Conservation (phyloP, 164 flowering plant genomes). For the Saururus chinensis region DNA sequence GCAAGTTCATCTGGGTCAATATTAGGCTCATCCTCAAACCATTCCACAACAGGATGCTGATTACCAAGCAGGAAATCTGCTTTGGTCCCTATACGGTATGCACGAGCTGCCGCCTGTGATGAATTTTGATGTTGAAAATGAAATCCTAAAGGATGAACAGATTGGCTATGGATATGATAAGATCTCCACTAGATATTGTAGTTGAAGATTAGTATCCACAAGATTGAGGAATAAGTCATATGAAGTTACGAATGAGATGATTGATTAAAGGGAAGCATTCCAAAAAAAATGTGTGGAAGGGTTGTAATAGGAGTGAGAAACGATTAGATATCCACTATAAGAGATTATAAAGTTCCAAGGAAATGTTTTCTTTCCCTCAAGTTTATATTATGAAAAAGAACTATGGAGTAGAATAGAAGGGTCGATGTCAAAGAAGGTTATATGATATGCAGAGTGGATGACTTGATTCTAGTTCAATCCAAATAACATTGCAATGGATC, state of each 20-base stretch:
- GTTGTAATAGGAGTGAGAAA: no score
- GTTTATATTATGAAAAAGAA: no score
- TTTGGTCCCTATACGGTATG: slow-evolving; percentile 20
- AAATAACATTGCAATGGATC: not conserved
- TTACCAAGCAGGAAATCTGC: slow-evolving; percentile 27
- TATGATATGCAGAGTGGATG: no score
- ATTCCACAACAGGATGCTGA: slow-evolving; percentile 33
- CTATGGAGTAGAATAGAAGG: no score
- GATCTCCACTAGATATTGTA: slow-evolving; percentile 3
- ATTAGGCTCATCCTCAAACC: slow-evolving; percentile 32
- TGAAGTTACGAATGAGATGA: not conserved
- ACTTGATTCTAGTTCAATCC: no score
- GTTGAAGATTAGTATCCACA: slow-evolving; percentile 3
- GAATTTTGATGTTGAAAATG: slow-evolving; percentile 23
- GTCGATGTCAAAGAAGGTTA: no score
- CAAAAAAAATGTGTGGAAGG: no score
- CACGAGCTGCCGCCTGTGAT: slow-evolving; percentile 47
- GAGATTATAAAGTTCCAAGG: no score
- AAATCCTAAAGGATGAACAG: slow-evolving; percentile 12
- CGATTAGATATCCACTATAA: no score
- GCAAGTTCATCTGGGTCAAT: slow-evolving; percentile 28
- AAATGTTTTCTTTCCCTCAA: no score
- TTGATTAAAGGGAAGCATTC: no score
- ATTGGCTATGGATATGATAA: slow-evolving; percentile 12
- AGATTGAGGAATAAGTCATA: not conserved